Conservation (phyloP, 2,329 filamentous ascomycete genomes). For the Xylaria sp. region DNA sequence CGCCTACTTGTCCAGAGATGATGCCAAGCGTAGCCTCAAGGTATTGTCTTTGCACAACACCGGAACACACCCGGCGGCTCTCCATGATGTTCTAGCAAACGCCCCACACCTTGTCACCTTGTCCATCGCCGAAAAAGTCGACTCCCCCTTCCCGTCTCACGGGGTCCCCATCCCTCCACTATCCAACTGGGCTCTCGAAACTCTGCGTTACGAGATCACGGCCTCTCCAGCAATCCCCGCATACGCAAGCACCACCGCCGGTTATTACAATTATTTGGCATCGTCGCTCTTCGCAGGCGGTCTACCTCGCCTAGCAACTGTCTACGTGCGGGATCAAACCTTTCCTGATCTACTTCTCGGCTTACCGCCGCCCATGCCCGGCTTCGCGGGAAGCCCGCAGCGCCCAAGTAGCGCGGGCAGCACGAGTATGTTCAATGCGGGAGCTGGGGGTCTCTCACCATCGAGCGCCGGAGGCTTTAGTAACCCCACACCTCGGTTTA, state of each 20-base stretch:
- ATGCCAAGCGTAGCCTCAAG: conserved; percentile 69
- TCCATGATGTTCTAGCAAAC: conserved; percentile 70
- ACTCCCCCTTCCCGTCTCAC: conserved; percentile 61
- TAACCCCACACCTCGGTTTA: conserved; percentile 59
- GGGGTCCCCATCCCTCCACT: conserved; percentile 69
- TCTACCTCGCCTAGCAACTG: conserved; percentile 76
- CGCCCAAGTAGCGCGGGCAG: conserved; percentile 53
- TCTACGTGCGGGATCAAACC: conserved; percentile 86
- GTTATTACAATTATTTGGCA: conserved; percentile 87
- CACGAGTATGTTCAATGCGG: conserved; percentile 45
- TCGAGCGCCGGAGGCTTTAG: conserved; percentile 35
- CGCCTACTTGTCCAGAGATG: conserved; percentile 71
- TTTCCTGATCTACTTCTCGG: conserved; percentile 83
- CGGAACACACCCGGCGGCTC: conserved; percentile 70
- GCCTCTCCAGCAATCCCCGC: conserved; percentile 66
- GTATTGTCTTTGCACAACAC: conserved; percentile 78
- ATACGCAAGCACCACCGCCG: conserved; percentile 64
- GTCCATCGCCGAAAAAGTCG: conserved; percentile 63
- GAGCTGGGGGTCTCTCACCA: conserved; percentile 45
- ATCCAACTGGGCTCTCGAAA: conserved; percentile 73
- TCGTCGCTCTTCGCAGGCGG: conserved; percentile 81
- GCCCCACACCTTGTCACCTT: conserved; percentile 69
- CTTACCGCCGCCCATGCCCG: conserved; percentile 71
- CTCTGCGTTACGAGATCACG: conserved; percentile 85
- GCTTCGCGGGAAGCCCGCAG: conserved; percentile 54